Base-by-base conservation (phyloP, 306 rosid genomes). In the Malus fusca region DNA sequence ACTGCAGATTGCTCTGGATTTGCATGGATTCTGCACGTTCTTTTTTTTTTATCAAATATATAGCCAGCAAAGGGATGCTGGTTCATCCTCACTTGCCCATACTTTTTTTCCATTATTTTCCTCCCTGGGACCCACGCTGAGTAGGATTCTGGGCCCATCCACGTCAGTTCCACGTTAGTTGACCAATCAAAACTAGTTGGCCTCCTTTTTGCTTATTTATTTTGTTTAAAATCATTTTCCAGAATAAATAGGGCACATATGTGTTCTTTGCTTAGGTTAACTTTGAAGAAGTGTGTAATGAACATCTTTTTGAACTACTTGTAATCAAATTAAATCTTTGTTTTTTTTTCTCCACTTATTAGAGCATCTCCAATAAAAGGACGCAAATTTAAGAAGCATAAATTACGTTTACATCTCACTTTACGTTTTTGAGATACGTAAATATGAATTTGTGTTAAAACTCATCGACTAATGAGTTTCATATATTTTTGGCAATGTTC, bases 121-220 rank as follows among this genome's bases (percentile, higher is more conserved):
- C 43, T 44, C 23, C 44, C 31, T 11, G 40, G 79, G 78, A 55
- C 66, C 64, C 80, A 40, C 0, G 82, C 56, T 75, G 83, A 80
- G 59, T 55, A 8, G 69, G 70, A 76, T 15, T 52, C 13, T 21
- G 4, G 25, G 25, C 23, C 3, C 35, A 66, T 82, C 89, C 84
- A 33, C 71, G 77, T 80, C 76, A 30, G 6, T 43, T 70, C 65
- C 85, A 72, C 79, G 44, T 66, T 43, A 21, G 25, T 14, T 11
- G 17, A 51, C 11, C 9, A 13, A 35, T 35, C 2, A 65, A 25
- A 52, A 71, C 28, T 71, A 0, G 5, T 53, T 71, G 33, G 18
- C 28, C 6, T 52, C 22, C 63, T 19, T 9, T 18, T 69, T 46
- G 23, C 14, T 9, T 58, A 8, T 58, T 58, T 55, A n/a, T n/a